Conservation (phyloP, 2,329 filamentous ascomycete genomes). For the Diaporthe caulivora region DNA sequence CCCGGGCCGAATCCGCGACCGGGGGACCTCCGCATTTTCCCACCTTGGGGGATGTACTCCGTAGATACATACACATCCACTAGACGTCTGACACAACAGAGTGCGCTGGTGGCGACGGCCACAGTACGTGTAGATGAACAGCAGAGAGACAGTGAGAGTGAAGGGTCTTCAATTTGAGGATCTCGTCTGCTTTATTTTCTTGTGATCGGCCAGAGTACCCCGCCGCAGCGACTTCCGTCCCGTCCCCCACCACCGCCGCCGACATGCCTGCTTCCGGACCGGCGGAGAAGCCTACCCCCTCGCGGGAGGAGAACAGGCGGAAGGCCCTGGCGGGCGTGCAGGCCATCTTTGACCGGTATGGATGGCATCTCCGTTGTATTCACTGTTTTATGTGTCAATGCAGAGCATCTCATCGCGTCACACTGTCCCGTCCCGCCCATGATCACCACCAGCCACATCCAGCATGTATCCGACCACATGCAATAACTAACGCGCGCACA, state of each 20-base stretch:
- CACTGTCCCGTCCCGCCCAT: background rate
- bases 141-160: too few species aligned
- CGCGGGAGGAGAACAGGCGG: conserved; percentile 34
- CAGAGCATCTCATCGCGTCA: background rate
- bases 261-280: conserved; percentile 10
- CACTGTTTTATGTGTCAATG: background rate
- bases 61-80: too few species aligned
- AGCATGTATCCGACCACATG: too few species aligned
- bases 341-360: conserved; percentile 38
- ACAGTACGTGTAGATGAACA: too few species aligned
- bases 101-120: background rate
- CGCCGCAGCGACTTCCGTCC: too few species aligned
- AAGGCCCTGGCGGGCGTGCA: conserved; percentile 36
- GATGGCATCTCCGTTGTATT: background rate
- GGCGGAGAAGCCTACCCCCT: background rate
- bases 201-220: background rate
- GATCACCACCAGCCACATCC: background rate
- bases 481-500: background rate
- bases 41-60: too few species aligned
- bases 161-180: background rate
- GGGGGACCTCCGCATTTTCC: conserved; percentile 12
- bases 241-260: background rate
- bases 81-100: too few species aligned
- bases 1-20: conserved; percentile 24
- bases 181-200: background rate